Base-by-base conservation (phyloP, 257 asterid genomes). In the Lycium ferocissimum region DNA sequence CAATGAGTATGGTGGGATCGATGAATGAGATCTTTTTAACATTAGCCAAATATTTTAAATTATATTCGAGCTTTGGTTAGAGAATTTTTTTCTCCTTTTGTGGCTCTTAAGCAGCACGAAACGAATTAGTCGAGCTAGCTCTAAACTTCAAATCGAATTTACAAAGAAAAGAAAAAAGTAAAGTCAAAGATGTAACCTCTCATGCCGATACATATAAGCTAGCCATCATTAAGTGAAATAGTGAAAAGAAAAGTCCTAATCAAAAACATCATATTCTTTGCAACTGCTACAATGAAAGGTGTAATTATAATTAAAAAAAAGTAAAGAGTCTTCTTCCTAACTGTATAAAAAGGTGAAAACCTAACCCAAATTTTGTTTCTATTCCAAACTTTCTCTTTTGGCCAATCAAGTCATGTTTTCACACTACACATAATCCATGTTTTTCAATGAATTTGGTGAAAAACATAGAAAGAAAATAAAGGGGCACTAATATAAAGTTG, bases 361-460 rank as follows among this genome's bases (percentile, higher is more conserved):
- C 63, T 76, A 76, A 51, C 47, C 63, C 22, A 76, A 51, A 45
- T 76, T 76, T 22, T 73, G 22, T 73, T 76, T 76, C 1, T 51
- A 76, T 14, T 76, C 63, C 47, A 76, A 76, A 51, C 65, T 22
- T 51, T 51, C 58, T 76, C 63, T 51, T 76, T 53, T 26, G 63
- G 4, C 63, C 63, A 76, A 76, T 26, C 63, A 51, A 51, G 82
- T 76, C 82, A 26, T 76, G 40, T 51, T 51, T 76, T 14, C 63
- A 76, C 47, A 76, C 47, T 76, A 51, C 62, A 51, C 8, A 76
- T 38, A 76, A 76, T 51, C 15, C 15, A 22, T 51, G 81, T 76
- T 76, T 76, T 51, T 22, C 81, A 76, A 76, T 76, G 63, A 84
- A 79, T 85, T 87, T 87, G 85, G 82, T 85, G 86, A 84, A 70